phyloP scores from a whole-genome alignment of 2,329 filamentous ascomycete species.

The Xylariaceae sp. region DNA sequence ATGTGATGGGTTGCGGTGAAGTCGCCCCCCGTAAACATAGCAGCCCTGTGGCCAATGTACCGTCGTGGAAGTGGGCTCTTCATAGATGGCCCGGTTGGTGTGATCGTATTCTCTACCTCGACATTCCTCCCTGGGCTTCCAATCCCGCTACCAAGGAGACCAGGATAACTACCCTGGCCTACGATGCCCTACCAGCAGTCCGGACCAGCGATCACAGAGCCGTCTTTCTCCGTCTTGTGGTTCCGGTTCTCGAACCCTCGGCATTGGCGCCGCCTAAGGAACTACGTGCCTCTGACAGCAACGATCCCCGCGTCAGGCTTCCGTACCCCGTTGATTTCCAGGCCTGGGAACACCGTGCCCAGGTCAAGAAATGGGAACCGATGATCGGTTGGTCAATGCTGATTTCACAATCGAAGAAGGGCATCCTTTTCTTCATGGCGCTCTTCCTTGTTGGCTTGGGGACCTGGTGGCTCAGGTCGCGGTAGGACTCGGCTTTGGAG shows the following conservation, averaged over 20 bases:
- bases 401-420: slow-evolving; percentile 51
- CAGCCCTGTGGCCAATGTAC: slow-evolving; percentile 32
- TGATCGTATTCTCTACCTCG: slow-evolving; percentile 79
- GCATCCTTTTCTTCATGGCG: slow-evolving; percentile 44
- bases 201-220: slow-evolving; percentile 84
- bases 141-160: slow-evolving; percentile 20
- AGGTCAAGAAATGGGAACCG: slow-evolving; percentile 32
- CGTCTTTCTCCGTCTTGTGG: slow-evolving; percentile 65
- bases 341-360: slow-evolving; percentile 47
- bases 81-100: slow-evolving; percentile 93
- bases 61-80: slow-evolving; percentile 67
- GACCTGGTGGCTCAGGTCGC: slow-evolving; percentile 42
- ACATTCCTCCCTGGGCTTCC: slow-evolving; percentile 51
- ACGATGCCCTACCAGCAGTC: slow-evolving; percentile 72
- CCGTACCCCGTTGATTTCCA: slow-evolving; percentile 52
- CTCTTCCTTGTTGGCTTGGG: slow-evolving; percentile 41
- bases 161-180: slow-evolving; percentile 55
- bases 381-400: slow-evolving; percentile 53
- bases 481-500: slow-evolving; percentile 22
- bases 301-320: slow-evolving; percentile 34
- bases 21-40: slow-evolving; percentile 9
- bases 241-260: slow-evolving; percentile 53
- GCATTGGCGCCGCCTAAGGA: slow-evolving; percentile 37
- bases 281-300: background rate
- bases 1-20: slow-evolving; percentile 12